Percentiles rank a stretch among this genome's conserved stretches.
Conservation (phyloP, 768 basidiomycete genomes). For the Mycena floridula region DNA sequence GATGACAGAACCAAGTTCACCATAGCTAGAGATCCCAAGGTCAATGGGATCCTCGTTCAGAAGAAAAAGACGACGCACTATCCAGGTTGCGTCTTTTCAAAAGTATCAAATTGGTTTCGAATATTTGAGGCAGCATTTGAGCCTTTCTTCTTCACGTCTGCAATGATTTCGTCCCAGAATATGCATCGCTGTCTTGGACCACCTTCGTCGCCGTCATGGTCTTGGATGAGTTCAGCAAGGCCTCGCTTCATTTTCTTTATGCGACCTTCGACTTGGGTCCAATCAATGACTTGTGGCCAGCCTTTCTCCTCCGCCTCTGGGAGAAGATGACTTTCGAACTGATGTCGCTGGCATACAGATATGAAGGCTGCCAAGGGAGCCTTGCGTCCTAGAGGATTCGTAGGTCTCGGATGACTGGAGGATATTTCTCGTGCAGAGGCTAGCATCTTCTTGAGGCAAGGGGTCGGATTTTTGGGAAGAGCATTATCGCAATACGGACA, state of each 20-base stretch:
- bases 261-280: conserved; percentile 45
- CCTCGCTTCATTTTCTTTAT: conserved; percentile 42
- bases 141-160: conserved; percentile 60
- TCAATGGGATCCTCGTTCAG: not conserved
- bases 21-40: conserved; percentile 51
- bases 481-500: conserved; percentile 80
- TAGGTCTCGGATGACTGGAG: conserved; percentile 52
- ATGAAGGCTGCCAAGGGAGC: conserved; percentile 55
- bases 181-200: conserved; percentile 21
- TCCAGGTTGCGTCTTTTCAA: conserved; percentile 81
- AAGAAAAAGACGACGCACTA: conserved; percentile 54
- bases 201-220: conserved; percentile 27
- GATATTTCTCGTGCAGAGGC: conserved; percentile 48
- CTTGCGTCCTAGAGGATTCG: conserved; percentile 59
- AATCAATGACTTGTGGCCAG: conserved; percentile 75
- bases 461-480: conserved; percentile 58
- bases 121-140: conserved; percentile 61
- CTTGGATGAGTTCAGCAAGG: conserved; percentile 47
- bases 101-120: conserved; percentile 69
- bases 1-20: conserved; percentile 77
- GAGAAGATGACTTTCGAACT: conserved; percentile 67
- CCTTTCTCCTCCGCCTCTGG: conserved; percentile 66
- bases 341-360: conserved; percentile 70
- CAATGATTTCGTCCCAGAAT: conserved; percentile 66
- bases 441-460: conserved; percentile 50